Evolutionary conservation across 345 rosid genomes (phyloP), one percentile per base, ranked within the genome.

Genomic region (Syzygium jambos): DNA sequence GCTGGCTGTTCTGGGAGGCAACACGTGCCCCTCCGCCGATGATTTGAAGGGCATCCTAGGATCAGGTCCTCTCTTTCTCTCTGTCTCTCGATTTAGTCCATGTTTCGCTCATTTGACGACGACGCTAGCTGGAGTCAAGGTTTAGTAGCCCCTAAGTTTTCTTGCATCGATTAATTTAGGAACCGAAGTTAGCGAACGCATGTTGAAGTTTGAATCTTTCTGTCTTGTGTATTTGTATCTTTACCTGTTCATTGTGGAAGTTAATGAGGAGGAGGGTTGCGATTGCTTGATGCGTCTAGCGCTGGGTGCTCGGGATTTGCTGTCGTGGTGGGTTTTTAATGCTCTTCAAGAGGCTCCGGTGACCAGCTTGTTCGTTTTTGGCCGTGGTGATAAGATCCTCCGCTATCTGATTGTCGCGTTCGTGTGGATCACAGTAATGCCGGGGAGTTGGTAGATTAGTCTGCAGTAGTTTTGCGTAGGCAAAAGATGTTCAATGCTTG

Each of bases 1-100:
- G 91, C 83, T 94, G 87, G 94, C 94, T 23, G 94, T 92, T 10
- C 88, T 93, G 91, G 95, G 96, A 78, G 96, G 94, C 88, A 93
- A 94, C 85, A 7, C 85, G 78, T 49, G 19, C 63, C 95, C 96
- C 65, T 91, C 92, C 11, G 90, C 95, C 23, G 89, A 86, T 19
- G 89, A 92, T 89, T n/a, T 94, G 83, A 92, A 91, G 80, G n/a
- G 56, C 51, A 92, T 94, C 80, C 94, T 94, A 80, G 90, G 87
- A 56, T 86, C 90, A 16, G 94, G 96, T 94, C 92, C 17, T 55
- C 11, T 61, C 38, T n/a, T 8, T 38, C 34, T 53, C 11, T 51
- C 9, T 19, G 0, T 86, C 43, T 21, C 34, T 52, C 38, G 27
- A 52, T 56, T 17, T 25, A 27, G 51, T 68, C 30, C 25, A 27